Evolutionary conservation across 345 rosid species (phyloP), one percentile per base, ranked within the genome.

Genomic region (Mallotus nudiflorus): DNA sequence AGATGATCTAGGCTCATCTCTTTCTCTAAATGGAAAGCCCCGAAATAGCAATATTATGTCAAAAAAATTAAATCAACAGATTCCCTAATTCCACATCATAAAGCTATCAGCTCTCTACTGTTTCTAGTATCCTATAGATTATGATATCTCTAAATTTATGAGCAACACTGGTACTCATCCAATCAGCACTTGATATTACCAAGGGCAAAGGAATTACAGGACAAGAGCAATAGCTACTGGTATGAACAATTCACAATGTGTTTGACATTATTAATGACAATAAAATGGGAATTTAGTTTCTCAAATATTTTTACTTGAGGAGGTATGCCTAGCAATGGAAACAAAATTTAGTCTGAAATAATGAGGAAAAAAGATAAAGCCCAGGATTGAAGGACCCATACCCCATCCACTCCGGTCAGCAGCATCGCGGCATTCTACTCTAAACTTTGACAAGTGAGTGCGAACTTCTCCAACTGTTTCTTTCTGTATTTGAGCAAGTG

Each of bases 391-490:
- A 66, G 66, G 63, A 29, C 45, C 27, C 75, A 69, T 84, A 95
- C 99, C 89, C 99, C 97, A 95, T 86, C 97, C 97, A 85, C 85
- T 67, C 55, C 68, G 69, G 62, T 89, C 93, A 39, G 92, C 83
- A 66, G 99, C 99, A 95, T 95, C 99, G 40, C 93, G 97, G 27
- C 87, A 71, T 77, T 95, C 97, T 63, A 92, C 97, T 73, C 78
- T 90, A 79, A 90, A 90, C 85, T 85, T 95, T 71, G 91, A 79
- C 67, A 83, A 70, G 80, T 95, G 99, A 79, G 92, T 87, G 45
- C 72, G 84, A 72, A 89, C 91, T 85, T 86, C 88, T 75, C 97
- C 93, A 73, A 95, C 89, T 63, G 97, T 95, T 79, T 87, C 90
- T 75, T 84, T 85, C 63, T 95, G 99, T 80, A 86, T 83, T 72